Conservation (phyloP, 108 stramenopile species). For the Mediolabrus comicus region DNA sequence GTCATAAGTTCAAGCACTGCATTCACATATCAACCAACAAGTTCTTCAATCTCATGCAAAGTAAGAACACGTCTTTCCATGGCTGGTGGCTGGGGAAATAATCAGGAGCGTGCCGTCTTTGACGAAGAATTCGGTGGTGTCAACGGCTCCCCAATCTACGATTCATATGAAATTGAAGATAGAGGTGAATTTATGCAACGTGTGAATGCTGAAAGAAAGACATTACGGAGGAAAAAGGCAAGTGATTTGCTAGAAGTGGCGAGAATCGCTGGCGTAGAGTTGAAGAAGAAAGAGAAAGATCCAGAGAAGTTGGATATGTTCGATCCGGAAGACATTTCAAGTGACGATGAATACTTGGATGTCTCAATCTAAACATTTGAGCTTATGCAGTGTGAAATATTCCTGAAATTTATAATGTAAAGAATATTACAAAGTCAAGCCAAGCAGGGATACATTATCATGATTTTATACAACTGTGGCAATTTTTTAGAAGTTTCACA, state of each 20-base stretch:
- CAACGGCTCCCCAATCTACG: conserved; percentile 45
- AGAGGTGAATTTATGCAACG: conserved; percentile 48
- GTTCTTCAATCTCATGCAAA: no score
- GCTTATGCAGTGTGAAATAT: background rate
- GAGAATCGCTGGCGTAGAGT: conserved; percentile 41
- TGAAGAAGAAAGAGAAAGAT: conserved; percentile 45
- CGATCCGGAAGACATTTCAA: conserved; percentile 35
- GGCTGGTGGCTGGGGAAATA: conserved; percentile 48
- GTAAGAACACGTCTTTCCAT: background rate
- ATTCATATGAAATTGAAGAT: conserved; percentile 44
- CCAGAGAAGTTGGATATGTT: conserved; percentile 44
- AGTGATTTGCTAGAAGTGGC: conserved; percentile 47
- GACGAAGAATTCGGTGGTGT: conserved; percentile 44
- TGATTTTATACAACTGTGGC: no score
- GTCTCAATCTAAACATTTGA: conserved; percentile 22
- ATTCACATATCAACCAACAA: conserved; percentile 1
- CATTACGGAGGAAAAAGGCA: conserved; percentile 40
- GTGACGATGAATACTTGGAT: conserved; percentile 41
- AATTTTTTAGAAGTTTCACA: no score
- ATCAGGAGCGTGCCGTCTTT: conserved; percentile 32
- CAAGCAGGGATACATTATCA: no score
- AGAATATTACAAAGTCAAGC: background rate
- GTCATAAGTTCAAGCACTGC: background rate
- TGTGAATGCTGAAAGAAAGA: conserved; percentile 38
- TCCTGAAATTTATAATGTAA: background rate